Evolutionary conservation across 2,329 filamentous ascomycete genomes (phyloP), one percentile per base, ranked within the genome.

Genomic region (Zasmidium angulare): DNA sequence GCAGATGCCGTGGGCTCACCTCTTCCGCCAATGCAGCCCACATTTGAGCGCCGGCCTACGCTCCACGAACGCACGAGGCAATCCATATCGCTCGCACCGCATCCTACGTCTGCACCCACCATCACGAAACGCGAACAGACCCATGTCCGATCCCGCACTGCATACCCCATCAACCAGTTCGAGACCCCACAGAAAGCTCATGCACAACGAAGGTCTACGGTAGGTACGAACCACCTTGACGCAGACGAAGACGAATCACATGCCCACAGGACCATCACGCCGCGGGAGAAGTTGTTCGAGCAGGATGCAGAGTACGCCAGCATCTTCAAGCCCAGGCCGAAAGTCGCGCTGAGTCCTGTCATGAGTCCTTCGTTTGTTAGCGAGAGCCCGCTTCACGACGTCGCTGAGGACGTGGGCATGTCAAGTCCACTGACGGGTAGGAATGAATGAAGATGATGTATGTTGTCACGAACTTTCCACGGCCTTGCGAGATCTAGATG

Each of bases 281-380:
- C 89, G 9, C 81, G 83, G 0, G 88, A 93, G 69, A 84, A 88
- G 63, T 76, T 96, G 46, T 86, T 96, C 24, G 82, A 82, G 17
- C 82, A 87, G 56, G 87, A 91, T 65, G 81, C 83, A 2, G 91
- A 96, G 61, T 89, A 91, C 73, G 88, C 89, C 60, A 89, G 88
- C 23, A 88, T 96, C 1, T 97, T 97, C 73, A 90, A 88, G 76
- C 93, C 90, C 63, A 78, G 93, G 64, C 93, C 93, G 0, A 89
- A 87, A 74, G 86, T 97, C 65, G 87, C 88, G 64, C 84, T 85
- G 11, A 96, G 91, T 72, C 91, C 92, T 1, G 72, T 66, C 7
- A 47, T 63, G 50, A 68, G 64, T 53, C 65, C 67, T 20, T 26
- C 24, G 23, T 50, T 26, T 26, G 48, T 49, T 4, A 14, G 17